Percentiles rank a stretch among this genome's conserved stretches.
Conservation (phyloP, 2,329 filamentous ascomycete genomes). For the Penicillium sp. region DNA sequence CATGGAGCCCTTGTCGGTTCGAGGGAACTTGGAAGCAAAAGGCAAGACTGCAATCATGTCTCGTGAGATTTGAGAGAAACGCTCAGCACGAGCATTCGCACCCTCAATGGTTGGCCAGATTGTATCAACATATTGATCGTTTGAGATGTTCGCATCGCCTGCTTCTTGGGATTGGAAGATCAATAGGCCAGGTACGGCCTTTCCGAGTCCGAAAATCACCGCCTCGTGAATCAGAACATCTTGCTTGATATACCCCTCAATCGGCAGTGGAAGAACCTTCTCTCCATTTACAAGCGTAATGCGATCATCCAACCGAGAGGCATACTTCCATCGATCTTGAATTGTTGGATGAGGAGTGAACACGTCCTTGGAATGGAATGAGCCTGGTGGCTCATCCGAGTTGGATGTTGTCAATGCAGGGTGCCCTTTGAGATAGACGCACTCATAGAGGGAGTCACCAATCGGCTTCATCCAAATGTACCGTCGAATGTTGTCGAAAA, state of each 20-base stretch:
- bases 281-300: slow-evolving; percentile 35
- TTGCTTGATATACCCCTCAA: slow-evolving; percentile 34
- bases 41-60: slow-evolving; percentile 42
- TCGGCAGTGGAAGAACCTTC: slow-evolving; percentile 34
- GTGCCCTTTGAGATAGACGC: slow-evolving; percentile 32
- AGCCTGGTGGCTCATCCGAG: slow-evolving; percentile 32
- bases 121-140: slow-evolving; percentile 35
- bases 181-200: slow-evolving; percentile 28
- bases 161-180: slow-evolving; percentile 27
- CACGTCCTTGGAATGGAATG: slow-evolving; percentile 34
- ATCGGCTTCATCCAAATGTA: slow-evolving; percentile 42
- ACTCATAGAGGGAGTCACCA: slow-evolving; percentile 26
- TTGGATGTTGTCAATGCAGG: slow-evolving; percentile 33
- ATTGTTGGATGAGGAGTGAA: slow-evolving; percentile 33
- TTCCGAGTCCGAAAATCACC: slow-evolving; percentile 30
- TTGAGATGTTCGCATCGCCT: slow-evolving; percentile 16
- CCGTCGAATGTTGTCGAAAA: slow-evolving; percentile 36
- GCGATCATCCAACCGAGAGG: slow-evolving; percentile 32
- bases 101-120: slow-evolving; percentile 40
- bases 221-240: slow-evolving; percentile 31
- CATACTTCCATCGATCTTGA: slow-evolving; percentile 33
- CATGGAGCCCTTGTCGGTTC: slow-evolving; percentile 55
- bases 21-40: slow-evolving; percentile 41
- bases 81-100: slow-evolving; percentile 43
- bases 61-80: slow-evolving; percentile 45